Conservation (phyloP, 179 eudicot species). For the Beta lomatogona region DNA sequence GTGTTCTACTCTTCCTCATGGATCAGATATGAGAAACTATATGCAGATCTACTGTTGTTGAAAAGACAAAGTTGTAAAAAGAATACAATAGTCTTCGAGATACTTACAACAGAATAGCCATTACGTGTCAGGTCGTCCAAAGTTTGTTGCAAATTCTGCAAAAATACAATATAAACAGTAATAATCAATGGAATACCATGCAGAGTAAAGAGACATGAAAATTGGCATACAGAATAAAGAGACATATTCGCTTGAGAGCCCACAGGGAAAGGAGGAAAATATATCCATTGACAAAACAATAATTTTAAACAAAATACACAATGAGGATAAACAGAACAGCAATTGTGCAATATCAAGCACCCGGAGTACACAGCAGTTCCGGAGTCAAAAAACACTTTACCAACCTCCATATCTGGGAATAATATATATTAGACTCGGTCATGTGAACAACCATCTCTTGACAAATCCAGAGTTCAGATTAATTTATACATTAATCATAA, state of each 20-base stretch:
- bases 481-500: not conserved
- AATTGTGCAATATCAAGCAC: not conserved
- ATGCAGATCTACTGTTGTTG: not conserved
- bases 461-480: not conserved
- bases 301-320: not conserved
- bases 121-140: slow-evolving; percentile 92
- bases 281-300: not conserved
- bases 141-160: slow-evolving; percentile 96
- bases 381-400: not conserved
- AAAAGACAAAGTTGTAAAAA: slow-evolving; percentile 8
- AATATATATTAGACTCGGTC: not conserved
- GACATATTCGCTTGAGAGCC: not conserved
- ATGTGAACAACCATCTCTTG: not conserved
- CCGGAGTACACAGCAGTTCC: not conserved
- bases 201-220: not conserved
- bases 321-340: not conserved
- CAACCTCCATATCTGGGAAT: not conserved
- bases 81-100: slow-evolving; percentile 21
- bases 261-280: not conserved
- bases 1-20: not conserved
- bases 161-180: slow-evolving; percentile 8
- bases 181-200: slow-evolving; percentile 4
- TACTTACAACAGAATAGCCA: slow-evolving; percentile 97
- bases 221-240: not conserved
- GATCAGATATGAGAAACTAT: not conserved